Evolutionary conservation across 768 basidiomycete genomes (phyloP), one percentile per base, ranked within the genome.

Genomic region (Hygrocybe coccinea): DNA sequence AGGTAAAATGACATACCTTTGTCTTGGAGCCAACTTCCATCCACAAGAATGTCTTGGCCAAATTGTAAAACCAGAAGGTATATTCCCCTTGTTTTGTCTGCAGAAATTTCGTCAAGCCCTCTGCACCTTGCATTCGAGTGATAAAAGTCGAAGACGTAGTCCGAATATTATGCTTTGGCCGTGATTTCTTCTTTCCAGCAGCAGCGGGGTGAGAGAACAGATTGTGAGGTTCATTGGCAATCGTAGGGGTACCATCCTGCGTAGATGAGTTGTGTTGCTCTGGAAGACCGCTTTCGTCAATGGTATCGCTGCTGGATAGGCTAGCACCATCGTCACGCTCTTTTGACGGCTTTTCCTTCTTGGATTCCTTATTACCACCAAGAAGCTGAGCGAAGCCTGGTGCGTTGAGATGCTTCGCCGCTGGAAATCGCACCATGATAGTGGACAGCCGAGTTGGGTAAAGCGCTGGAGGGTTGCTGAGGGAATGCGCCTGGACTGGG

Each of bases 121-220:
- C 94, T 39, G 80, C 76, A 54, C 81, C 85, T 62, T 95, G 92
- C 47, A 93, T 75, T 29, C 94, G 82, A 2, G 90, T 87, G 59
- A 97, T 88, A 69, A 97, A 97, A 2, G 90, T 90, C 21, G 95
- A 95, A 5, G 87, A 91, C 1, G 92, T 93, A 0, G 91, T 91
- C 52, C 89, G 80, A 60, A 97, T 85, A 63, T 89, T 95, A 61
- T 91, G 91, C 68, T 91, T 95, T n/a, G 93, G 91, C 33, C 89
- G 78, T 8, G 86, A 73, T 58, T 85, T 83, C 73, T 85, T 87
- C 77, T 88, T 89, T 52, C 81, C 80, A 7, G 70, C 67, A 2
- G 66, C 55, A 24, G 75, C 59, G 5, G 69, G 64, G 39, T 80
- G 72, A 2, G 83, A 82, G 67, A 91, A 91, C 1, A 89, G 75